Base-by-base conservation (phyloP, 495 filamentous ascomycete genomes). In the Lasiosphaeria ovina region DNA sequence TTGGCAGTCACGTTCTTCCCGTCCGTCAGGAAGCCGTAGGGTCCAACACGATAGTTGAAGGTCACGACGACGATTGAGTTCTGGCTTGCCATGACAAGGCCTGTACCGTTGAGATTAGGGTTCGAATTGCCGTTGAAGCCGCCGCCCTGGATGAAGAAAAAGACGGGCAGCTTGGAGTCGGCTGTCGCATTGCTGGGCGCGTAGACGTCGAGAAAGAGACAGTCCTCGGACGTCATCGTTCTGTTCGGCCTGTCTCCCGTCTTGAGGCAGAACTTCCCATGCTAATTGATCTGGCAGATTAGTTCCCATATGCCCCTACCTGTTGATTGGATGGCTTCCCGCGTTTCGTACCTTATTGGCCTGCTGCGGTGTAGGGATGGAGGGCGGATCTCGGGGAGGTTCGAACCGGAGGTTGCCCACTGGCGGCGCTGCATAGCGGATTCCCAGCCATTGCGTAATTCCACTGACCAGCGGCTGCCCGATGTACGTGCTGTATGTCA, bases 71-170 rank as follows among this genome's bases (percentile, higher is more conserved):
- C 73, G 47, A 92, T 85, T 45, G 79, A 75, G 55, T 76, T 70
- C 4, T 74, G 76, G 6, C 83, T 82, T 0, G 82, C 83, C 64
- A 74, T 53, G 57, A 91, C 75, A n/a, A 91, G 71, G 7, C 76
- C 76, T 3, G 76, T 80, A 0, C 82, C 88, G 65, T 91, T 85
- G 61, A 82, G 81, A 66, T 89, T 86, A 0, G 82, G 70, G 68
- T 87, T 87, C 32, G 81, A 76, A 61, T 85, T 77, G 0, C 51
- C 48, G 24, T 83, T 85, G 71, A 88, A 91, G 6, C 87, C 74
- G 33, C 88, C 88, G 16, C 88, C 88, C 64, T 89, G 87, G 51
- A 92, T 86, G 66, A 82, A 90, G 60, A 92, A 78, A 67, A 77
- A 89, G 4, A 91, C 86, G 0, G 87, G 88, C 0, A 88, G 75